Evolutionary conservation across 1,284 basidiomycete genomes (phyloP), one percentile per base, ranked within the genome.

Genomic region (Macrocystidia cucumis): DNA sequence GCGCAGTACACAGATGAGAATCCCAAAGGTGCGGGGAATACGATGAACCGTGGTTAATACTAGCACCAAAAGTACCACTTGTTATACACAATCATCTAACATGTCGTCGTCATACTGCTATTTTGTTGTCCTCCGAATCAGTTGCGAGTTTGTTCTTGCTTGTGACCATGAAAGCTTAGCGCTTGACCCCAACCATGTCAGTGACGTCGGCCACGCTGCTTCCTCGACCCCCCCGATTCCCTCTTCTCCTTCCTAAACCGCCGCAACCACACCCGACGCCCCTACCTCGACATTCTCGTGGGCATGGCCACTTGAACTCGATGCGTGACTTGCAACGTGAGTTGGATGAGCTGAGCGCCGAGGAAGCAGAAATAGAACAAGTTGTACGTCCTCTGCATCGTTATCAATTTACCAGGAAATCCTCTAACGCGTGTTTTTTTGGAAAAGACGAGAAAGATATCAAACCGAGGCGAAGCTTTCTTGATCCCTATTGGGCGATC

Each of bases 11-110:
- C 85, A 5, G 91, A 93, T 39, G 69, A 65, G 12, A 79, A 93
- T 57, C 76, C 79, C 7, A 78, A 70, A 48, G 93, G 92, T 0
- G 82, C 82, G 11, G 93, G 93, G 3, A 97, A 97, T 55, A 93
- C 85, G 2, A 92, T 95, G 88, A 97, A 96, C 56, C 72, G 90
- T 38, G 92, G 92, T 38, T 93, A 36, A 54, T 5, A 11, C 9
- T 4, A 5, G 16, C 17, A 32, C 18, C 21, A 40, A 27, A n/a
- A 31, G 14, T 38, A 37, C 18, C 27, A 24, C 14, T 12, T 32
- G 13, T 24, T n/a, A n/a, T n/a, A n/a, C n/a, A n/a, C n/a, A n/a
- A n/a, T n/a, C n/a, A n/a, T n/a, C n/a, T n/a, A n/a, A n/a, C n/a
- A n/a, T n/a, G n/a, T n/a, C n/a, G n/a, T n/a, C n/a, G n/a, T n/a